Conservation (phyloP, 176 grass and related monocot genomes). For the Cenchrus americanus region DNA sequence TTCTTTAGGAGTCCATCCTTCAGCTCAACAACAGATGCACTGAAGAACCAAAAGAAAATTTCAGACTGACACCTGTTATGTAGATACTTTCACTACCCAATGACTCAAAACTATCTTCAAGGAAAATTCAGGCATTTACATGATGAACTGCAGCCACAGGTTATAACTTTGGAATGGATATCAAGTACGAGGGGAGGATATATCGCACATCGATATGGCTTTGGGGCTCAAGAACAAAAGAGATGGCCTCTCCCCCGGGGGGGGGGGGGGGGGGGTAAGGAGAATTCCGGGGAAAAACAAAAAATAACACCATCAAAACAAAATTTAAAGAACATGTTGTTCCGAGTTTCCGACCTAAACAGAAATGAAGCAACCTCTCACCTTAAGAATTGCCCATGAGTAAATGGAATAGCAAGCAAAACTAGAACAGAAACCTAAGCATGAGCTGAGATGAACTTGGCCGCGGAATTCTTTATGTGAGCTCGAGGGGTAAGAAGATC, state of each 20-base stretch:
- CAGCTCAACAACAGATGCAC: constrained; percentile 10
- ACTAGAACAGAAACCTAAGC: background rate
- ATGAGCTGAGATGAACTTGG: constrained; percentile 33
- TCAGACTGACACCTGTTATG: constrained; percentile 30
- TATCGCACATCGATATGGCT: constrained; percentile 12
- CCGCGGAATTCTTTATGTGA: background rate
- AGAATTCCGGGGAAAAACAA: constrained; percentile 20
- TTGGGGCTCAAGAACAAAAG: background rate
- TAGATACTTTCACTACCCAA: background rate
- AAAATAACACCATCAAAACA: constrained; percentile 19
- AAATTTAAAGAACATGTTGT: background rate
- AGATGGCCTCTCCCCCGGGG: background rate
- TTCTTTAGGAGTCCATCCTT: constrained; percentile 35
- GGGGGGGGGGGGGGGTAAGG: no score
- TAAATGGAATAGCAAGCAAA: constrained; percentile 1
- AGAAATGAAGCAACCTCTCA: constrained; percentile 39
- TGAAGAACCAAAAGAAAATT: constrained; percentile 39
- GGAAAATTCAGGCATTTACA: background rate
- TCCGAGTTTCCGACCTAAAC: background rate
- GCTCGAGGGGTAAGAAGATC: constrained; percentile 21
- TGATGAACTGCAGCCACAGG: constrained; percentile 18
- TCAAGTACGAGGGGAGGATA: background rate
- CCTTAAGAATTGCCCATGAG: constrained; percentile 26
- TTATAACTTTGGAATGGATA: background rate
- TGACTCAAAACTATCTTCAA: background rate